Evolutionary conservation across 371 early-diverging fungal genomes (phyloP), one percentile per base, ranked within the genome.

Genomic region (Circinella minor): DNA sequence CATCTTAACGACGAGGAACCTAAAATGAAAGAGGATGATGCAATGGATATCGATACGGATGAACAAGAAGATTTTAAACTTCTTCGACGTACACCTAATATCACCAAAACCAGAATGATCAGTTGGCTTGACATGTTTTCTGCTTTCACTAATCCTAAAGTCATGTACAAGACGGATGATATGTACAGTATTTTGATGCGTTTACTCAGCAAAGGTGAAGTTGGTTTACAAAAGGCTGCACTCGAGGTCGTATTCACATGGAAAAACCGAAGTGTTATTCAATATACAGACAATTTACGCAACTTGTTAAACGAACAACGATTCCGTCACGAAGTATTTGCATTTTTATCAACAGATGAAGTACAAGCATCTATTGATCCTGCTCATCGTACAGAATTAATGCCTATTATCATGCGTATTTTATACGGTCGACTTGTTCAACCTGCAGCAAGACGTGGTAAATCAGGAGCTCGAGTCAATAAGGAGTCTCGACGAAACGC

Each of bases 381-480:
- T 4, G 76, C 84, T 14, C 91, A 95, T 71, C 93, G 93, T 36
- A 77, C 78, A 7, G 85, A 84, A 38, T 68, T 94, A 34, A 87
- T 94, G 86, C 90, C 90, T 15, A 82, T 95, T 38, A 72, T 97
- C 3, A 82, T 92, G 70, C 92, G 97, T 34, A 75, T 99, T 36
- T 85, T 99, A 10, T 96, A 93, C 74, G 99, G 99, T 27, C 94
- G 96, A 73, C 80, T 96, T 69, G 87, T 94, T 59, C 88, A 88
- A 54, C 84, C 92, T 48, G 85, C 84, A 15, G 85, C 89, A 34
- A 20, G 57, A 57, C 57, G 57, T 57, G n/a, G n/a, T 7, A 57
- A 57, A 57, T 57, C 57, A 18, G 20, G 34, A 10, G 36, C 57
- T 57, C 57, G 57, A 10, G 57, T 57, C 57, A 57, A 57, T 37